Base-by-base conservation (phyloP, 176 grass and related monocot genomes). In the Pontederia paniculata region DNA sequence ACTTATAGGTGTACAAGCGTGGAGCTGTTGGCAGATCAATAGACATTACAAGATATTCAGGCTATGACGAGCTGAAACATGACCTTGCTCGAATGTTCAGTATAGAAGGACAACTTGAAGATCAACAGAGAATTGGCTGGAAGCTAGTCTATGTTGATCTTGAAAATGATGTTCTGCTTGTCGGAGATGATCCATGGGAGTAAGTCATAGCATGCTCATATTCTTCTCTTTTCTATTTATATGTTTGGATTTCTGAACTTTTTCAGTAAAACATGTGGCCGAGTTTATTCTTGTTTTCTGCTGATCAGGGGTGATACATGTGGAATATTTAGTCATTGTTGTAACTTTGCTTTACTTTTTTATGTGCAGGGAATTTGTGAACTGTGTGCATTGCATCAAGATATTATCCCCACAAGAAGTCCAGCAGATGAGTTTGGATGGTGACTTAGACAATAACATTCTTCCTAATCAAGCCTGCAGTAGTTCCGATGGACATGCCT, bases 131-230 rank as follows among this genome's bases (percentile, higher is more conserved):
- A 82, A 81, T 88, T 48, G 94, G 94, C n/a, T 99, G 94, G 94
- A 99, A 99, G 56, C 73, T 99, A 54, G 94, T 99, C 63, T 99
- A 93, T 66, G 83, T 74, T 58, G 94, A 99, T 85, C 94, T 88
- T 54, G 94, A 99, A 67, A 80, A 73, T 7, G 94, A 99, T 23
- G 80, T 99, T 17, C 78, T 99, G 51, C 87, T 99, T 68, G 83
- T 99, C 0, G 94, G 94, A 1, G 94, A 99, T 45, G 94, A 99
- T 52, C 94, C 94, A 55, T 99, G 94, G 94, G 94, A 99, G 94
- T 99, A 93, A 77, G 94, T 83, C 62, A 42, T 12, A 53, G 15
- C 5, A 48, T 16, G n/a, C n/a, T n/a, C n/a, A 49, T 55, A 51
- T 42, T 55, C 42, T 46, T 63, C 65, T 58, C 31, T 41, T 23